Evolutionary conservation across 2,329 filamentous ascomycete genomes (phyloP).

Genomic region (Cyphellophora attinorum): DNA sequence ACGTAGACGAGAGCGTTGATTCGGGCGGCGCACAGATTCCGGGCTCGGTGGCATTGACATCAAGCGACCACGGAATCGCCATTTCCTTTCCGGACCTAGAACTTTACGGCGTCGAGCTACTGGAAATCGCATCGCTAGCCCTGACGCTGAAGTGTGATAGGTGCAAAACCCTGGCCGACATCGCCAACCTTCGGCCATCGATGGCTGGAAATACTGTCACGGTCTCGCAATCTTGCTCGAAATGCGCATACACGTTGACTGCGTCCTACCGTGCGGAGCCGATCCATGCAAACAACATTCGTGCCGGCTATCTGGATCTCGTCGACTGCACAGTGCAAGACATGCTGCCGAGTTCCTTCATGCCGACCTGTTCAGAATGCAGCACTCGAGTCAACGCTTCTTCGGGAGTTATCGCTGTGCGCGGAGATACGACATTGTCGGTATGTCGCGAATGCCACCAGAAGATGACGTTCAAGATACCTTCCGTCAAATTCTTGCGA

Average conservation of each 20-base stretch:
- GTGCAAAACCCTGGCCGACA: conserved; percentile 64
- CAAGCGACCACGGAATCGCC: conserved; percentile 48
- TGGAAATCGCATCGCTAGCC: conserved; percentile 58
- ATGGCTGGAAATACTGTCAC: conserved; percentile 18
- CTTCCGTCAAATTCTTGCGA: conserved; percentile 67
- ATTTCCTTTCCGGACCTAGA: conserved; percentile 71
- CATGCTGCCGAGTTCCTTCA: conserved; percentile 68
- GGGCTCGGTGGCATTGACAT: conserved; percentile 42
- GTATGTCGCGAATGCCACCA: conserved; percentile 71
- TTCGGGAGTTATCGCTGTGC: conserved; percentile 58
- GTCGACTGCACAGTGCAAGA: conserved; percentile 66
- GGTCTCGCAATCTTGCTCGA: conserved; percentile 40
- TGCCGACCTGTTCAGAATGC: conserved; percentile 68
- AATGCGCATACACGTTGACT: conserved; percentile 36
- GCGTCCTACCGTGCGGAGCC: conserved; percentile 54
- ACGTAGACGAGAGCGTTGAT: conserved; percentile 20
- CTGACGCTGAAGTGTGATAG: conserved; percentile 69
- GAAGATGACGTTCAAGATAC: conserved; percentile 70
- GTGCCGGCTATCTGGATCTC: conserved; percentile 70
- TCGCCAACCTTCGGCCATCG: conserved; percentile 55
- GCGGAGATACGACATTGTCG: conserved; percentile 63
- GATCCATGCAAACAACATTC: conserved; percentile 62
- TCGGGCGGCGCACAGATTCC: conserved; percentile 28
- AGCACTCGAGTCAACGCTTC: conserved; percentile 54
- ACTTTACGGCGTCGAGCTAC: conserved; percentile 65